Base-by-base conservation (phyloP, 176 grass and related monocot species). In the Eleusine indica region DNA sequence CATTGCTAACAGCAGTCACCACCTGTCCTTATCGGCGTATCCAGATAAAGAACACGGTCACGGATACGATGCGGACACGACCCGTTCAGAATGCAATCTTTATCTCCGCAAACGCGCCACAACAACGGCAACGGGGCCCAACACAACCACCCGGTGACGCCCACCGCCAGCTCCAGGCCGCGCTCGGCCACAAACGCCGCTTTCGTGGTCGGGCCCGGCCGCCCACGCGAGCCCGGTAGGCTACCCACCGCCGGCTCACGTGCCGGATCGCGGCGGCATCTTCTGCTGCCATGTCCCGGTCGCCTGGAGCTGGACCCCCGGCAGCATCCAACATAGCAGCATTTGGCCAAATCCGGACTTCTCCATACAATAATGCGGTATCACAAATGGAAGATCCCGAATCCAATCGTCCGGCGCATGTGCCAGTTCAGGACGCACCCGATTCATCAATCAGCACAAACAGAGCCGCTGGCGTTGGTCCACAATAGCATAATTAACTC, bases 361-460 rank as follows among this genome's bases (percentile, higher is more conserved):
- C 4, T 66, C 18, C 66, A 5, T 6, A 21, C 37, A 60, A 86
- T 66, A 66, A 73, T 73, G 73, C 37, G 54, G 44, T 6, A 77
- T 89, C 62, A 70, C 6, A 51, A 74, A 84, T 58, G 41, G 37
- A 75, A 80, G 87, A 84, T 84, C 49, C 70, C 16, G 70, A 80
- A 62, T 84, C 61, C 41, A 48, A 60, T 38, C 47, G 68, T 56
- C 10, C 58, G 3, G 75, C 39, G 56, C 71, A 85, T 85, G 86
- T 78, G 63, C 63, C 66, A 7, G 48, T 4, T 32, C 22, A 42
- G 63, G 16, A 41, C 28, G 54, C 83, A 28, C 47, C 42, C 14
- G 22, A 75, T 46, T 62, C 32, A 6, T 40, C 51, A 61, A 75
- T 69, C 21, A 76, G 65, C 13, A 25, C 19, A 13, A 6, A 76